phyloP scores from a whole-genome alignment of 345 rosid genomes.

The Eucalyptus urophylla region DNA sequence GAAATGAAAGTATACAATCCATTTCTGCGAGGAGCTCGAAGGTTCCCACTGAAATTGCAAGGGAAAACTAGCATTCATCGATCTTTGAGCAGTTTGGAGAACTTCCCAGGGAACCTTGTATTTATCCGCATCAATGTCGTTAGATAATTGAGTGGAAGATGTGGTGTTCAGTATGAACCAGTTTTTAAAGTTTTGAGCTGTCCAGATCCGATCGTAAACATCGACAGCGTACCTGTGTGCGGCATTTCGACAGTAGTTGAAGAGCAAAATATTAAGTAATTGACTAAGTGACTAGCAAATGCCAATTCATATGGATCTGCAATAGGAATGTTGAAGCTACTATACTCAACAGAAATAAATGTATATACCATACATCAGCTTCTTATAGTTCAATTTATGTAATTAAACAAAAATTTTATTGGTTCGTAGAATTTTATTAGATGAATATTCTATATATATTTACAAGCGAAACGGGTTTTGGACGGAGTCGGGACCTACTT shows the following conservation, averaged over 20 bases:
- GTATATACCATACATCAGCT: background rate
- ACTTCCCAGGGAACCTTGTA: background rate
- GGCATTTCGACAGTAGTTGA: background rate
- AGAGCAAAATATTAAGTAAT: background rate
- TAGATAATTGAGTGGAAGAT: background rate
- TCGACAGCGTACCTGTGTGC: background rate
- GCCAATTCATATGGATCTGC: background rate
- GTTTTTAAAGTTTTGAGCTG: background rate
- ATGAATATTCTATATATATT: no score
- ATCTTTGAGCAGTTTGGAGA: background rate
- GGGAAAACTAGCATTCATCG: background rate
- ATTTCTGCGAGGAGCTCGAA: background rate
- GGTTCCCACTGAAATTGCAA: background rate
- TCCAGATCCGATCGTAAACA: background rate
- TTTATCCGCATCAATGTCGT: background rate
- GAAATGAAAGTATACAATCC: background rate
- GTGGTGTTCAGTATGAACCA: background rate
- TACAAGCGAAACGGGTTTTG: background rate
- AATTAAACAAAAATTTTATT: background rate
- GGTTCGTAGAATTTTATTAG: background rate
- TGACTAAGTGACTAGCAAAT: background rate
- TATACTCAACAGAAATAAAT: background rate
- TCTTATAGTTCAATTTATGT: background rate
- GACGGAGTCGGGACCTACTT: background rate
- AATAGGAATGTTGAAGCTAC: background rate